Conservation (phyloP, 176 grass and related monocot genomes). For the Oropetium thomaeum region DNA sequence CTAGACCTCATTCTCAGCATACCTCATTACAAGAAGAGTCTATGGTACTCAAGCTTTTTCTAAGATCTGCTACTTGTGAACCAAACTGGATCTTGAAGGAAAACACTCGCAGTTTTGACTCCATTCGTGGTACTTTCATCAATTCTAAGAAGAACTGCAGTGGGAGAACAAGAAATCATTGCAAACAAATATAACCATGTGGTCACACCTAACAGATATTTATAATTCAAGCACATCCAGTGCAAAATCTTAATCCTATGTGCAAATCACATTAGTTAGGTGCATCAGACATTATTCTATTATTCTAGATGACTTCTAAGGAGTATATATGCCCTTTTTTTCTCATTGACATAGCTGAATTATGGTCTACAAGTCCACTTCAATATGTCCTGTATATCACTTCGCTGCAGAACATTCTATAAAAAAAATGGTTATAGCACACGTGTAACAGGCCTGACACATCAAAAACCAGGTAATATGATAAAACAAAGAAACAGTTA, state of each 20-base stretch:
- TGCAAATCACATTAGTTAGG: neutral
- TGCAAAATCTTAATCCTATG: neutral
- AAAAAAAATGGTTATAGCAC: neutral
- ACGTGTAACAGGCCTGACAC: conserved; percentile 4
- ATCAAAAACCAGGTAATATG: neutral
- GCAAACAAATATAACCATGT: conserved; percentile 20
- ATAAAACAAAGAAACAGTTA: conserved; percentile 9
- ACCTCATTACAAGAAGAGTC: conserved; percentile 85
- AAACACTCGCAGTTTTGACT: conserved; percentile 93
- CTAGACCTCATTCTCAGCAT: conserved; percentile 10
- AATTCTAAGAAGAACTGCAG: conserved; percentile 96
- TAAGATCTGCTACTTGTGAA: conserved; percentile 84
- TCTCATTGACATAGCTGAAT: neutral
- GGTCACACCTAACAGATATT: conserved; percentile 15
- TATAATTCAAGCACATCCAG: neutral
- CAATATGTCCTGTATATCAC: neutral
- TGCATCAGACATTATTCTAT: neutral
- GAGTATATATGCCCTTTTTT: neutral
- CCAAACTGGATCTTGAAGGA: conserved; percentile 98
- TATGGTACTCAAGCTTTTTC: conserved; percentile 72
- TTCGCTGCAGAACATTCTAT: neutral
- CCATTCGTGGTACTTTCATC: conserved; percentile 99
- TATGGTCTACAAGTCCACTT: neutral
- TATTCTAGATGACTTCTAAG: neutral
- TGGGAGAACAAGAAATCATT: conserved; percentile 27